A percentile compares a stretch with the other conserved stretches of the same genome.
These are phyloP conservation scores for Pneumocystis carinii DNA, from an alignment of 1,139 yeast species.

Conservation along the genomic window DNA sequence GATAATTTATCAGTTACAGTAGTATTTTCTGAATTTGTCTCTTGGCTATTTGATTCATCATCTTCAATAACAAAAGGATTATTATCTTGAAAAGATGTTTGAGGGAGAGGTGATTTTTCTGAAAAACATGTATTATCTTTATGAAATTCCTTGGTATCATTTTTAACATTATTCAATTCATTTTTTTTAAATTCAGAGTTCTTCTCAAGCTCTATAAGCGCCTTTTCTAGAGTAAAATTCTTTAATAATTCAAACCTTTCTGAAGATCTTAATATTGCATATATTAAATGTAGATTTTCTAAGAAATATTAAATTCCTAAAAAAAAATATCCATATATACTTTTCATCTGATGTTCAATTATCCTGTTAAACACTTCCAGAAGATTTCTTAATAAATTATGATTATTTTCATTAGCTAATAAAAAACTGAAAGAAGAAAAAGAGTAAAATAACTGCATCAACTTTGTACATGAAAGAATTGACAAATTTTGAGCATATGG, in stretches of 20 bases:
- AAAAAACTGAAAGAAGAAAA: constrained; percentile 33
- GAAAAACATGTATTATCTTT: neutral
- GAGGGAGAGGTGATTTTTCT: neutral
- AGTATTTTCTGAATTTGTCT: constrained; percentile 17
- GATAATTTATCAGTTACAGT: constrained; percentile 11
- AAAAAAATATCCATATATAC: constrained; percentile 7
- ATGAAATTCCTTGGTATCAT: constrained; percentile 1
- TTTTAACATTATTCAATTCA: constrained; percentile 5
- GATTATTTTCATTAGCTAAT: constrained; percentile 33
- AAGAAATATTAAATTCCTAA: neutral
- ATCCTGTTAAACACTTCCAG: constrained; percentile 20
- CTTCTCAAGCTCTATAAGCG: constrained; percentile 13
- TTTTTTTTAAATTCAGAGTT: neutral
- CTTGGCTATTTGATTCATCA: constrained; percentile 23
- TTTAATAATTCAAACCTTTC: constrained; percentile 17
- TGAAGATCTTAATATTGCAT: constrained; percentile 21
- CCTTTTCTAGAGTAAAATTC: constrained; percentile 15
- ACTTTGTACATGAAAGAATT: constrained; percentile 41
- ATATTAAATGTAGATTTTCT: constrained; percentile 21
- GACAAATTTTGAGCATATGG: constrained; percentile 28
- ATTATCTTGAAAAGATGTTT: neutral
- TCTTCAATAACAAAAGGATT: constrained; percentile 13
- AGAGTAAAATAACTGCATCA: constrained; percentile 39
- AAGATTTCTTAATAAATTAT: constrained; percentile 36
- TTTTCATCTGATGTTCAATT: constrained; percentile 20